Conservation (phyloP, 345 rosid genomes). For the Corymbia maculata region DNA sequence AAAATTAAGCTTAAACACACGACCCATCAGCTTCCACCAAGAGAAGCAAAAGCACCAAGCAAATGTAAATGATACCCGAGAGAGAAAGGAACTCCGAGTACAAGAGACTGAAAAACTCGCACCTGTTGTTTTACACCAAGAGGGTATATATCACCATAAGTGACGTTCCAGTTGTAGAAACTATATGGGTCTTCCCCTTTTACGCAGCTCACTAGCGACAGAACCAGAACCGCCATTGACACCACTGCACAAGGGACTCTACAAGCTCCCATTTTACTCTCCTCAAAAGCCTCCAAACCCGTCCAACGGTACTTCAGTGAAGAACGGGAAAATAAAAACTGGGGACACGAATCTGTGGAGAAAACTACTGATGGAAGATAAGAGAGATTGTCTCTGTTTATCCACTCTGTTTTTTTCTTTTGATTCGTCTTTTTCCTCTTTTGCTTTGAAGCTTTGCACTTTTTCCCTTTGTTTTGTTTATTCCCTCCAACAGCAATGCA, state of each 20-base stretch:
- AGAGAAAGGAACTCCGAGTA: neutral
- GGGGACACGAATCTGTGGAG: neutral
- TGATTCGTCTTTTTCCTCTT: neutral
- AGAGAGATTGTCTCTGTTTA: neutral
- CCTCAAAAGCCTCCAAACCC: neutral
- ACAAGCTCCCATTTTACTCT: conserved; percentile 14
- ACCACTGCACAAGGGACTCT: conserved; percentile 2
- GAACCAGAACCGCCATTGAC: neutral
- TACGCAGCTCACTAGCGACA: conserved; percentile 6
- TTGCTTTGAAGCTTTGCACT: neutral
- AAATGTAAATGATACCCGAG: neutral
- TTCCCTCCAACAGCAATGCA: neutral
- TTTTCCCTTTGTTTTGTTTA: neutral
- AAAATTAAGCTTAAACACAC: neutral
- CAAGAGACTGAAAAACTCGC: neutral
- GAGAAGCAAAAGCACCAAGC: neutral
- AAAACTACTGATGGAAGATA: neutral
- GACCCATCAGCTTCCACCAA: neutral
- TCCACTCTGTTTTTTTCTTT: neutral
- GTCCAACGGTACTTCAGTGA: neutral
- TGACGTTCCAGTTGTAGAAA: conserved; percentile 55
- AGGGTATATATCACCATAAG: conserved; percentile 60
- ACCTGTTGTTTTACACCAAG: conserved; percentile 67
- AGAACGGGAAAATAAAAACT: neutral
- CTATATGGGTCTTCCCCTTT: conserved; percentile 61